phyloP scores from a whole-genome alignment of 257 asterid genomes.

The Solanum bulbocastanum region DNA sequence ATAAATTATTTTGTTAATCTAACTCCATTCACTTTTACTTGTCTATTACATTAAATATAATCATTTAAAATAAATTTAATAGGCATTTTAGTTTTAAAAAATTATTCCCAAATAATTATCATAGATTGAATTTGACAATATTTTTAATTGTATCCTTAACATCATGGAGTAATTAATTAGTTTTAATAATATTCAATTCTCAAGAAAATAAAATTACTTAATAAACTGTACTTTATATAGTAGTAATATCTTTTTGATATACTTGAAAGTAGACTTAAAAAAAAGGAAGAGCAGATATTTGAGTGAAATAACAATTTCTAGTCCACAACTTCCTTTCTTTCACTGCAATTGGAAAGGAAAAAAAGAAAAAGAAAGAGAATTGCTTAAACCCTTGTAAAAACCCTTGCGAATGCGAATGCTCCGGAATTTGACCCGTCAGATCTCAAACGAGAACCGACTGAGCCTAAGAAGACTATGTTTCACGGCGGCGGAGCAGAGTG shows the following conservation, averaged over 20 bases:
- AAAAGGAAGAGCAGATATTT: too few relatives aligned
- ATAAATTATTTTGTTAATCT: not conserved
- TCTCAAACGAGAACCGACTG: slow-evolving; percentile 10
- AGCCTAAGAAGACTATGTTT: slow-evolving; percentile 23
- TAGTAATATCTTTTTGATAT: too few relatives aligned
- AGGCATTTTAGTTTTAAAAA: not conserved
- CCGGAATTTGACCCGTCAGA: slow-evolving; percentile 15
- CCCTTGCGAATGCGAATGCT: not conserved
- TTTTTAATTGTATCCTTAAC: not conserved
- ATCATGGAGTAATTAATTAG: not conserved
- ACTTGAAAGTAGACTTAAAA: too few relatives aligned
- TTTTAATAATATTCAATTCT: not conserved
- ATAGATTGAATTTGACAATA: not conserved
- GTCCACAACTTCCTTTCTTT: too few relatives aligned
- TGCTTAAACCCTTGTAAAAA: not conserved
- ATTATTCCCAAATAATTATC: not conserved
- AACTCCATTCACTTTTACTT: not conserved
- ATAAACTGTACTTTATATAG: too few relatives aligned
- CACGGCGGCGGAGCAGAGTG: slow-evolving; percentile 4
- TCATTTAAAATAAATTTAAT: not conserved
- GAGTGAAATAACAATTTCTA: too few relatives aligned
- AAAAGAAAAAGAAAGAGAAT: not conserved
- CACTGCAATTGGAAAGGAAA: too few relatives aligned
- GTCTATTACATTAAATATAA: not conserved
- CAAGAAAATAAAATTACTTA: not conserved